Evolutionary conservation across 768 basidiomycete species (phyloP), one percentile per base, ranked within the genome.

Genomic region (Pholiota microspora): DNA sequence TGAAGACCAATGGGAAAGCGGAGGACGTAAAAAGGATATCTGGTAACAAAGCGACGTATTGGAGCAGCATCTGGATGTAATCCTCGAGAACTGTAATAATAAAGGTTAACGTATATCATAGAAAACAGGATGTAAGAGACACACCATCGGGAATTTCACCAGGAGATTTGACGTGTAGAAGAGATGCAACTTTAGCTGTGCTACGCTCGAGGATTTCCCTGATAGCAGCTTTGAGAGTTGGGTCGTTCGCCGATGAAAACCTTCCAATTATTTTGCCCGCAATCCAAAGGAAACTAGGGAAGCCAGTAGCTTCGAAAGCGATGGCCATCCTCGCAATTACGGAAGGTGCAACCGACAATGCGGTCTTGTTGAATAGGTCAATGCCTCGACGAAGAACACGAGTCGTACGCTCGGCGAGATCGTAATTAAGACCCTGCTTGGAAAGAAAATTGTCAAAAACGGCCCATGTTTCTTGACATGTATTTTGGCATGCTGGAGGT

Each of bases 281-380:
- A 55, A 98, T 91, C 97, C 97, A 99, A 18, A 98, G 69, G 71
- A 92, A 98, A 59, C 89, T 88, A 9, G 95, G 81, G 64, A 86
- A 84, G 0, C 89, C 90, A 8, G 89, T 92, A 8, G 75, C 70
- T 62, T 92, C 90, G 64, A 98, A 99, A 6, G 82, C 79, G 7
- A 78, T 64, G 1, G 85, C 79, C 89, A 98, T 89, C 48, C 92
- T 80, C 6, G 78, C 77, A 44, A 96, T 70, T 2, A 94, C 77
- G 0, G 85, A 75, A 21, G 91, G 81, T 7, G 89, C 80, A 46
- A 97, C 75, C 3, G 85, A 72, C 42, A 89, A 75, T 7, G 84
- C 80, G 0, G 85, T 71, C 42, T 75, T 68, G 7, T 85, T 85
- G 71, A 96, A 98, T 62, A 98, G 83, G 40, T 80, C 82, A 42